Conservation (phyloP, 768 basidiomycete genomes). For the Amylocystis lapponica region DNA sequence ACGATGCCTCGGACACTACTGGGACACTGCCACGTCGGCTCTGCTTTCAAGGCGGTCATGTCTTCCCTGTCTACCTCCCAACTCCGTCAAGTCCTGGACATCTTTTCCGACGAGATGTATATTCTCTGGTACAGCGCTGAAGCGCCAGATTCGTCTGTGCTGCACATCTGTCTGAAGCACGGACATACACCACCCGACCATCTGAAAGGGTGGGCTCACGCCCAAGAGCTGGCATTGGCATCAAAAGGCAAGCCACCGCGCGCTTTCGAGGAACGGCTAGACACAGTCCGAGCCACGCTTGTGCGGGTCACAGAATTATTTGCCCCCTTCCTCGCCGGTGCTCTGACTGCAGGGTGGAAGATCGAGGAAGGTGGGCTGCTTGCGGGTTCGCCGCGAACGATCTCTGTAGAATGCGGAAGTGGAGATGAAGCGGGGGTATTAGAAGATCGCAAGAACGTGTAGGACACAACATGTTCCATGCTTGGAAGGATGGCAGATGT, state of each 20-base stretch:
- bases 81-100: slow-evolving; percentile 26
- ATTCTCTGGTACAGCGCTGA: slow-evolving; percentile 43
- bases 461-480: too few relatives aligned
- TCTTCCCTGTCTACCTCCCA: slow-evolving; percentile 10
- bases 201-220: slow-evolving; percentile 47
- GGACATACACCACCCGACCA: slow-evolving; percentile 43
- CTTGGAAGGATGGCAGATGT: too few relatives aligned
- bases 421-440: too few relatives aligned
- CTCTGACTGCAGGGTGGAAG: slow-evolving; percentile 16
- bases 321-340: slow-evolving; percentile 12
- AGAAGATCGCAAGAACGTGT: too few relatives aligned
- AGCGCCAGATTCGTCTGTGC: slow-evolving; percentile 13
- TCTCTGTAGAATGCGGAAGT: slow-evolving; percentile 10
- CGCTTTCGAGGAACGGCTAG: slow-evolving; percentile 7
- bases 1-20: not conserved
- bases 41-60: slow-evolving; percentile 6
- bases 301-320: slow-evolving; percentile 10
- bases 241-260: not conserved
- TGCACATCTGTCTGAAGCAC: slow-evolving; percentile 47
- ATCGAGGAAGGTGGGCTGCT: slow-evolving; percentile 20
- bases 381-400: slow-evolving; percentile 15
- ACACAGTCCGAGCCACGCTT: slow-evolving; percentile 7
- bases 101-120: slow-evolving; percentile 44
- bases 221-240: slow-evolving; percentile 14
- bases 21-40: slow-evolving; percentile 6